Base-by-base conservation (phyloP, 768 basidiomycete species). In the Fomitopsis pulvina region DNA sequence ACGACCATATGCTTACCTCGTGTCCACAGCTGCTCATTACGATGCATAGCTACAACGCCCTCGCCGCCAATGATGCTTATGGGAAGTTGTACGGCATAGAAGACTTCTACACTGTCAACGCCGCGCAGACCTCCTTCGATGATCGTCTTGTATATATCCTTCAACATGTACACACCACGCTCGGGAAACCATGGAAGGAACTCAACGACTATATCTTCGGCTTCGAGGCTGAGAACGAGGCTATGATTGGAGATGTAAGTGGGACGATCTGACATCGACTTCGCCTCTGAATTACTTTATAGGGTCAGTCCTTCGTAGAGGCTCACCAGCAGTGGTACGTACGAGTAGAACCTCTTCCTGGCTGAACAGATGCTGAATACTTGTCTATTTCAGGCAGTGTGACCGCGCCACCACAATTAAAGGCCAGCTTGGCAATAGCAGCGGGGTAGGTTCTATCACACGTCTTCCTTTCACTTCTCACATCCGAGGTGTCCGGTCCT, bases 141-240 rank as follows among this genome's bases (percentile, higher is more conserved):
- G 60, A 65, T 44, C 68, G 70, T 12, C 65, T 72, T 27, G 58
- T 55, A 21, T 64, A 71, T 55, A 61, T 71, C 49, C 58, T 71
- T 38, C 68, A 70, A 53, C 70, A 72, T 54, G 61, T 63, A 44
- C 69, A 71, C 55, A 53, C 58, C 11, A 61, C 65, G 14, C 60
- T 72, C 20, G 64, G 62, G 1, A 58, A 60, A 47, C 67, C 69
- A 3, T 71, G 71, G 71, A 69, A 66, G 50, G 61, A 68, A 42
- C 59, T 72, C 3, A 60, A 47, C 38, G 61, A 64, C 20, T 64
- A 72, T 51, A 70, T 72, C 48, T 68, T 70, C 45, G 71, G 60
- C 1, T 66, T 66, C 48, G 67, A 70, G 59, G 67, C 68, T 9
- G 64, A 71, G 55, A 69, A 71, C 41, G 68, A 70, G 30, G 60